These are phyloP conservation scores for Skeletonema marinoi DNA, from an alignment of 108 stramenopile species.

Conservation along the genomic window DNA sequence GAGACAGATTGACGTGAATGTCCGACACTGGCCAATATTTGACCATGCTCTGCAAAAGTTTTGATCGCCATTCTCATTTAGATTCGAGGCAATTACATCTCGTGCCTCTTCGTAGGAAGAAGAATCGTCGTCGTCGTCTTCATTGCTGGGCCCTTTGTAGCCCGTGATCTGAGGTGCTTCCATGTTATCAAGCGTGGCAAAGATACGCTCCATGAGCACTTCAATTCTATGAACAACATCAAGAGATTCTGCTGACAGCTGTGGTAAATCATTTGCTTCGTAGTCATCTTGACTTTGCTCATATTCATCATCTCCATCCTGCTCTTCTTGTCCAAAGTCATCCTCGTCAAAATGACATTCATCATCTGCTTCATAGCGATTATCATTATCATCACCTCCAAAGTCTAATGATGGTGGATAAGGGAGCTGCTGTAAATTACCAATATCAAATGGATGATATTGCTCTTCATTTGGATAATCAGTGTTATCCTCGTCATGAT, in stretches of 20 bases:
- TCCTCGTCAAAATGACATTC: neutral
- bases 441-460: neutral
- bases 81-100: neutral
- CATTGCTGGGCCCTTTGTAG: neutral
- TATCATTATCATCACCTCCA: neutral
- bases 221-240: neutral
- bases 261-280: neutral
- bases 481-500: neutral
- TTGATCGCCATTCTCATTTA: conserved; percentile 1
- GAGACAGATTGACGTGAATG: conserved; percentile 61
- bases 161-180: neutral
- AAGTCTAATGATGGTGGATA: neutral
- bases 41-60: conserved; percentile 20
- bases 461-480: neutral
- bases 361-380: conserved; percentile 1
- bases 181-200: neutral
- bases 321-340: neutral
- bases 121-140: neutral
- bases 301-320: neutral
- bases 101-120: neutral
- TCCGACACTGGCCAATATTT: conserved; percentile 58
- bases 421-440: neutral
- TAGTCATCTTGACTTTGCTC: neutral
- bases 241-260: neutral
- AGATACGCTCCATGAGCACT: neutral